These are phyloP conservation scores for Aspergillus nidulans DNA, from an alignment of 495 filamentous ascomycete species.

Conservation along the genomic window DNA sequence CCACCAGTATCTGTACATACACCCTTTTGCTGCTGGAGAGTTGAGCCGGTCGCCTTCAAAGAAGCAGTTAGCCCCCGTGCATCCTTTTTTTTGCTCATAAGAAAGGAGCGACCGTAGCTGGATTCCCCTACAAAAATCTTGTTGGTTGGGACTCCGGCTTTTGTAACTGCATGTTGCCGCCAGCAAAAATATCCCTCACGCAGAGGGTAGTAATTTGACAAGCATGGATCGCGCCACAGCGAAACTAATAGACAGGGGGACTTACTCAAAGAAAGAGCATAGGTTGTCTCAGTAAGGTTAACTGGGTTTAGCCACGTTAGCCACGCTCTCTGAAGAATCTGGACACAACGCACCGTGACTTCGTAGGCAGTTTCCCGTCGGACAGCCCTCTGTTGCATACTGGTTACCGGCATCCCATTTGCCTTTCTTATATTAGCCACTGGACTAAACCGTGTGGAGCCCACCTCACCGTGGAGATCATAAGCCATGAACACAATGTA, in stretches of 20 bases:
- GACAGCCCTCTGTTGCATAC: constrained; percentile 27
- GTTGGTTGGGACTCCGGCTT: constrained; percentile 38
- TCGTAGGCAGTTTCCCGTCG: constrained; percentile 33
- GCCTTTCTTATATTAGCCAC: background rate
- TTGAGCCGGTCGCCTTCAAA: constrained; percentile 5
- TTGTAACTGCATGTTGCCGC: constrained; percentile 28
- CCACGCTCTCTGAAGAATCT: background rate
- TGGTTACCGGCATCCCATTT: constrained; percentile 30
- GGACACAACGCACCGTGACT: constrained; percentile 18
- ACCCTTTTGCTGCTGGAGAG: background rate
- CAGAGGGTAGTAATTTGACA: too few relatives aligned
- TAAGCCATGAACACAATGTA: constrained; percentile 39
- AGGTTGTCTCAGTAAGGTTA: constrained; percentile 37
- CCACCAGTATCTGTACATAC: constrained; percentile 19
- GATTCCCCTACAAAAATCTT: constrained; percentile 38
- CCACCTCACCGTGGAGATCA: constrained; percentile 24
- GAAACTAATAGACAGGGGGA: background rate
- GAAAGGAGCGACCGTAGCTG: constrained; percentile 24
- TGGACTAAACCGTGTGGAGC: background rate
- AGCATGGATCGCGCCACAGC: too few relatives aligned
- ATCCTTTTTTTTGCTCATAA: constrained; percentile 5
- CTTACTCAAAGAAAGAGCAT: constrained; percentile 33
- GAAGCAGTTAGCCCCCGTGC: background rate
- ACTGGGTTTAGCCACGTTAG: constrained; percentile 10
- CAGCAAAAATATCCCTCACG: background rate